Base-by-base conservation (phyloP, 345 rosid species). In the Salix suchowensis region DNA sequence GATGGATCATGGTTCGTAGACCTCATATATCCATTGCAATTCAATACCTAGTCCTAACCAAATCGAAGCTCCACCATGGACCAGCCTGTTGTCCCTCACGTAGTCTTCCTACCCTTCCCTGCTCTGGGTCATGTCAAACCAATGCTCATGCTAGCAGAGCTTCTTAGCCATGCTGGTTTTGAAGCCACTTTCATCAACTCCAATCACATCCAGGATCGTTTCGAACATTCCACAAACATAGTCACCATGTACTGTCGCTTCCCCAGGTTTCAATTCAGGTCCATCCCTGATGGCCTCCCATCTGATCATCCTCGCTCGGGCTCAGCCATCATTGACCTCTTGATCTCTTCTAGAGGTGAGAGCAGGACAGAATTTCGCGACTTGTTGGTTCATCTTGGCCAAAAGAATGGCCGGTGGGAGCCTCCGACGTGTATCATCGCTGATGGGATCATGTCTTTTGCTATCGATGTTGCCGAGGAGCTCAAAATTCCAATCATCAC, bases 181-280 rank as follows among this genome's bases (percentile, higher is more conserved):
- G 69, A 68, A 13, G 66, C 77, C 34, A 80, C 84, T 44, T 80
- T 83, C 77, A 2, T 77, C 79, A 77, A 74, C 79, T 69, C 80
- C 68, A 67, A 77, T 26, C 65, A 80, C 65, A 65, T 58, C 79
- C 74, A 77, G 39, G 16, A 50, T 21, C 77, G 32, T 40, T 60
- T 80, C 5, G 44, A n/a, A 28, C 67, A 40, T 66, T 32, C 68
- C 54, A 68, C 40, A 16, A 74, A 52, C 37, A 37, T 73, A 42
- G 19, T 69, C 23, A 4, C 24, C 7, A 48, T 39, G 55, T 9
- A 11, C 54, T 2, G 23, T 36, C 79, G 74, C 13, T 52, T 36
- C 60, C 78, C 83, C 15, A 67, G 23, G 0, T 65, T 83, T 68
- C 76, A 28, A n/a, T 78, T 82, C 61, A 12, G 54, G 32, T 70